A percentile compares a stretch with the other conserved stretches of the same genome.
Evolutionary conservation across 78 protist genomes (phyloP).

Genomic region (Acrasis kona): DNA sequence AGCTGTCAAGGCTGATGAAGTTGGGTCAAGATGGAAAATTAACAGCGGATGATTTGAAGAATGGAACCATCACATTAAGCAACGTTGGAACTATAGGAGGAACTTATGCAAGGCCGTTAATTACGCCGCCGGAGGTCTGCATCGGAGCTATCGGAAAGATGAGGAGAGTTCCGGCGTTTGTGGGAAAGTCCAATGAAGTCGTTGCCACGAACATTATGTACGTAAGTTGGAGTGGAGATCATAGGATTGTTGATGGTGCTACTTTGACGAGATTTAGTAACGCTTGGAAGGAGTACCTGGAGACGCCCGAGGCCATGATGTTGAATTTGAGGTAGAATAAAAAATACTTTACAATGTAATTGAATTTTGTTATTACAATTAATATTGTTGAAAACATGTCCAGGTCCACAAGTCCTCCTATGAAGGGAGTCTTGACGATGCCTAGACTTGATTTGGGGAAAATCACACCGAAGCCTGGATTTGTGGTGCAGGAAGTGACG

Average conservation of each 20-base stretch:
- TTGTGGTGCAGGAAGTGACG: too few relatives aligned
- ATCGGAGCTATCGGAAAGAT: constrained; percentile 60
- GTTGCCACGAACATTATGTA: constrained; percentile 27
- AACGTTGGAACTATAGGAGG: constrained; percentile 93
- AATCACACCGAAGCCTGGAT: too few relatives aligned
- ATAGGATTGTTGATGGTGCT: constrained; percentile 87
- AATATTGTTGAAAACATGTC: too few relatives aligned
- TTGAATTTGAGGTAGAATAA: constrained; percentile 50
- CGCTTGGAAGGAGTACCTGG: constrained; percentile 46
- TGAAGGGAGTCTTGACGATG: too few relatives aligned
- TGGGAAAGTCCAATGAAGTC: constrained; percentile 31
- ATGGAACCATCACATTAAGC: constrained; percentile 82
- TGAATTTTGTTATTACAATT: too few relatives aligned
- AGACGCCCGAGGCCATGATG: constrained; percentile 69
- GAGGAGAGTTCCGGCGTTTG: constrained; percentile 66
- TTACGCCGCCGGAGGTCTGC: constrained; percentile 59
- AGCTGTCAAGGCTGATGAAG: constrained; percentile 69
- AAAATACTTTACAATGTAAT: too few relatives aligned
- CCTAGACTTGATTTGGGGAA: too few relatives aligned
- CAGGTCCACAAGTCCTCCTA: too few relatives aligned
- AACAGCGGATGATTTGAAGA: constrained; percentile 31
- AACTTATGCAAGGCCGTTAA: constrained; percentile 72
- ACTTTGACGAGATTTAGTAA: constrained; percentile 78
- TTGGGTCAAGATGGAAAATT: constrained; percentile 30
- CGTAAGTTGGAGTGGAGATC: constrained; percentile 81